Evolutionary conservation across 805 yeast species (phyloP), one percentile per base, ranked within the genome.

Genomic region (Yarrowia osloensis): DNA sequence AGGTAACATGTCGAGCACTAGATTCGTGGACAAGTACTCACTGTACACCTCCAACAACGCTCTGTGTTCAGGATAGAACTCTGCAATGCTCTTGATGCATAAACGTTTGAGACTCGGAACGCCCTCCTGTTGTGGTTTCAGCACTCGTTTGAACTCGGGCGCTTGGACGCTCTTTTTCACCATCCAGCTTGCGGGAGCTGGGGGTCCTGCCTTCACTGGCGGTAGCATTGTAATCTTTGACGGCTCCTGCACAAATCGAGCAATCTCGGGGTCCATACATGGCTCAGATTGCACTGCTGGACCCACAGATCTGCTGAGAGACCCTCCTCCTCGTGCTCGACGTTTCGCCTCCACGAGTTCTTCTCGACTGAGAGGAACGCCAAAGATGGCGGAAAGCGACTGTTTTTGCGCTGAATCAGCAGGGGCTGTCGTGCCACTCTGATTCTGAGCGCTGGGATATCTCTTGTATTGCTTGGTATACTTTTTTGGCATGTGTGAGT

Each of bases 381-480:
- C 59, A 24, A 52, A 52, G 7, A 52, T 33, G 19, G 59, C 24
- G 3, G 59, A 33, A 9, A 52, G 42, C 24, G 59, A 52, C 12
- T 29, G 59, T 9, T 35, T 33, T 24, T 29, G 39, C 15, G 35
- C 28, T 13, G 55, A n/a, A 17, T 29, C 39, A 4, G 49, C n/a
- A 24, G 21, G 15, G 11, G 15, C 4, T 0, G 21, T 5, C 2
- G 13, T 7, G 29, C 2, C 7, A 8, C 7, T 22, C 44, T 13
- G 42, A 9, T 33, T 21, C 35, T 42, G 2, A 8, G 35, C 42
- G n/a, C 40, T 52, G 5, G 42, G 59, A 15, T 52, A 52, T 52
- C 59, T 33, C 42, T 52, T 52, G 42, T 52, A 52, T 17, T 52
- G 59, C 12, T 52, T 52, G 59, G 59, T 52, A 52, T 52, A 35